A percentile compares a stretch with the other conserved stretches of the same genome.
These are phyloP conservation scores for Podila verticillata DNA, from an alignment of 192 early-diverging fungal species.

Conservation along the genomic window DNA sequence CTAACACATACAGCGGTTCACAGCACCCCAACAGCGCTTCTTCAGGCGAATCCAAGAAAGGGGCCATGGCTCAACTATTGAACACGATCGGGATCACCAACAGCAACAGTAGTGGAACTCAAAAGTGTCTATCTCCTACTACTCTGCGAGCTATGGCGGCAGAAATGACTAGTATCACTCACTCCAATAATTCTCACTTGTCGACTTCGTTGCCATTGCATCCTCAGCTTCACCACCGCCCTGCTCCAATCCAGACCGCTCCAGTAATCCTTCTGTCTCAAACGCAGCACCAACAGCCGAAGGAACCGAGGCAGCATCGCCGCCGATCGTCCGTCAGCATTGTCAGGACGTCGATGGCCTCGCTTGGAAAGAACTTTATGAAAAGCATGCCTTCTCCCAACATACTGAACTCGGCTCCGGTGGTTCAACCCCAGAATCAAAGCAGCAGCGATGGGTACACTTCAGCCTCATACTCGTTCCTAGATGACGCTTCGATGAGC, in stretches of 20 bases:
- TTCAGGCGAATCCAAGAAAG: not conserved
- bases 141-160: not conserved
- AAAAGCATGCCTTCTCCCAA: conserved; percentile 33
- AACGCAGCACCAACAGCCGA: not conserved
- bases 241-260: not conserved
- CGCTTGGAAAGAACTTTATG: conserved; percentile 21
- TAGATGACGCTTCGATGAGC: not conserved
- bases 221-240: not conserved
- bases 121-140: not conserved
- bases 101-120: not conserved
- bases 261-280: not conserved
- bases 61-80: not conserved
- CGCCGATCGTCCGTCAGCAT: conserved; percentile 13
- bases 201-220: not conserved
- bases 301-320: conserved; percentile 10
- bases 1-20: not conserved
- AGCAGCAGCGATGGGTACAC: not conserved
- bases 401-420: conserved; percentile 11
- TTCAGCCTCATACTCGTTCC: conserved; percentile 2
- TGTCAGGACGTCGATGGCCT: conserved; percentile 7
- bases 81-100: not conserved
- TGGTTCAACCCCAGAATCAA: not conserved
- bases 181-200: not conserved
- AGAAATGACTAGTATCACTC: not conserved
- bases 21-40: not conserved